Conservation (phyloP, 106 monocot species). For the Gastrodia elata region DNA sequence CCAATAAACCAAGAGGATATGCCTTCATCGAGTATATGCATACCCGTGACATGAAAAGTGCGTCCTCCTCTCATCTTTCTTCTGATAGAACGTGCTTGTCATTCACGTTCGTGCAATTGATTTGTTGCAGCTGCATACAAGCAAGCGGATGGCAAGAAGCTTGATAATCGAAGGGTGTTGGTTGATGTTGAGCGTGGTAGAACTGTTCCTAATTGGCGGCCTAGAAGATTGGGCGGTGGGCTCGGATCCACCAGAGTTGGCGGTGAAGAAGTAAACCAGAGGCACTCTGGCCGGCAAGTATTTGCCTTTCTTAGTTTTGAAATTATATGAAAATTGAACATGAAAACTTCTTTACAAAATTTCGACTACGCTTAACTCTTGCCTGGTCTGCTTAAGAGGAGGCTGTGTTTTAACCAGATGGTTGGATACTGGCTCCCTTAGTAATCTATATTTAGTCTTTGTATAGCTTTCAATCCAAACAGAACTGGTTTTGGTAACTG, state of each 20-base stretch:
- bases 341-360: background rate
- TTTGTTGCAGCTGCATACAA: constrained; percentile 77
- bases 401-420: background rate
- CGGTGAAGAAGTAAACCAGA: constrained; percentile 74
- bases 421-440: background rate
- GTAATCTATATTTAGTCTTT: background rate
- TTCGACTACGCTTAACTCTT: background rate
- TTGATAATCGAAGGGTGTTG: constrained; percentile 77
- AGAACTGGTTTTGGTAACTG: background rate
- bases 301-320: background rate
- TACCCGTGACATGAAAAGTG: constrained; percentile 98
- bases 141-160: constrained; percentile 97
- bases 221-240: constrained; percentile 92
- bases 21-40: constrained; percentile 91
- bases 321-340: background rate
- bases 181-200: constrained; percentile 98
- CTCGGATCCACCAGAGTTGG: constrained; percentile 89
- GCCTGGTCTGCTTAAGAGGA: too few relatives aligned
- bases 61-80: constrained; percentile 8
- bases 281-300: constrained; percentile 52
- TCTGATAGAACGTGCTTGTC: background rate
- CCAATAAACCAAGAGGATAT: constrained; percentile 93
- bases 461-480: background rate
- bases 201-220: constrained; percentile 94
- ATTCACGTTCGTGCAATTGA: constrained; percentile 1